These are phyloP conservation scores for Neoboletus magnificus DNA, from an alignment of 768 basidiomycete species.

Conservation along the genomic window DNA sequence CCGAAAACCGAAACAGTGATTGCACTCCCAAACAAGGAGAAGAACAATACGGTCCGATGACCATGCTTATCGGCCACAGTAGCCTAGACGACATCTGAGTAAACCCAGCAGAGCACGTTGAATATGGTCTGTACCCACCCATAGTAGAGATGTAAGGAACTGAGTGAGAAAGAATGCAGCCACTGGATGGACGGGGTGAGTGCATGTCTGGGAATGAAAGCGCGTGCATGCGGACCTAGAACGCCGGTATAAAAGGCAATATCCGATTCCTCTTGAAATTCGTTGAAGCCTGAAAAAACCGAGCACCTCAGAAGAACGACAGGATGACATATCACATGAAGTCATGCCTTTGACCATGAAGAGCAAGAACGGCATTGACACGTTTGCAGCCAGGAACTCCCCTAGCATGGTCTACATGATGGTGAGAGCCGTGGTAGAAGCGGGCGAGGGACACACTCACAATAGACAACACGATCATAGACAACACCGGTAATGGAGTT, in stretches of 20 bases:
- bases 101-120: background rate
- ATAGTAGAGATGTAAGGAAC: slow-evolving; percentile 90
- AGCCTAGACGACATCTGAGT: slow-evolving; percentile 45
- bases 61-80: slow-evolving; percentile 95
- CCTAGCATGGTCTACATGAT: slow-evolving; percentile 78
- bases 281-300: slow-evolving; percentile 53
- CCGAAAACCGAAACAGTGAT: slow-evolving; percentile 76
- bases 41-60: slow-evolving; percentile 74
- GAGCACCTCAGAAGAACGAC: slow-evolving; percentile 4
- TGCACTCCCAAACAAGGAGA: slow-evolving; percentile 84
- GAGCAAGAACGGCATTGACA: slow-evolving; percentile 85
- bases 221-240: slow-evolving; percentile 49
- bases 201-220: slow-evolving; percentile 8
- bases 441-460: slow-evolving; percentile 42
- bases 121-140: slow-evolving; percentile 48
- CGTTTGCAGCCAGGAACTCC: slow-evolving; percentile 92
- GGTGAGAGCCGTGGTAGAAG: slow-evolving; percentile 3
- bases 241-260: slow-evolving; percentile 90
- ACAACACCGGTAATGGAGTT: slow-evolving; percentile 80
- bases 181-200: slow-evolving; percentile 40
- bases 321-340: slow-evolving; percentile 8
- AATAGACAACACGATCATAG: slow-evolving; percentile 91
- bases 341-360: slow-evolving; percentile 87
- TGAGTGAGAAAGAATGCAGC: slow-evolving; percentile 92
- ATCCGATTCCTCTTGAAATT: slow-evolving; percentile 72